These are phyloP conservation scores for Lachancea waltii DNA, from an alignment of 805 yeast genomes.

Conservation along the genomic window DNA sequence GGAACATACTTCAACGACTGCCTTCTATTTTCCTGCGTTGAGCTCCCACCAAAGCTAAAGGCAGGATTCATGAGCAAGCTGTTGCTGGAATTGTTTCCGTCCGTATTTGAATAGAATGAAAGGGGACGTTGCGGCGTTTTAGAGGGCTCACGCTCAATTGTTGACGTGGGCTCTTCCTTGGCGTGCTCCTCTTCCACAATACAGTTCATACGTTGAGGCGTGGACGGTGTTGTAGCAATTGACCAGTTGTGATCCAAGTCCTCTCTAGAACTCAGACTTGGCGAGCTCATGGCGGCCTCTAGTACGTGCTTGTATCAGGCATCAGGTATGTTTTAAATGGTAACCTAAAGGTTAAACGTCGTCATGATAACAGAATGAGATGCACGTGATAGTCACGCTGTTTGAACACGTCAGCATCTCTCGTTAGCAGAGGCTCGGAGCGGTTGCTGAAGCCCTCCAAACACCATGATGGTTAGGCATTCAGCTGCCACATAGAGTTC, in stretches of 20 bases:
- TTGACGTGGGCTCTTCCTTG: neutral
- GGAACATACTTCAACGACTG: constrained; percentile 30
- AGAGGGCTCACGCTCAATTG: neutral
- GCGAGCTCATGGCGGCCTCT: constrained; percentile 3
- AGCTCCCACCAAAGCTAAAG: constrained; percentile 29
- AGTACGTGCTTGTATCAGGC: neutral
- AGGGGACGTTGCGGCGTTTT: constrained; percentile 10
- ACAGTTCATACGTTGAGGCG: constrained; percentile 11
- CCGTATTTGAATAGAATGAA: constrained; percentile 23
- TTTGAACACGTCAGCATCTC: no score
- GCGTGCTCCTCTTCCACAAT: constrained; percentile 9
- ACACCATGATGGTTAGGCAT: no score
- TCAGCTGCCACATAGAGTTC: no score
- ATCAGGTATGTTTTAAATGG: neutral
- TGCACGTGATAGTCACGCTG: no score
- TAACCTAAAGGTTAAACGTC: neutral
- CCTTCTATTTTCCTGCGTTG: constrained; percentile 10
- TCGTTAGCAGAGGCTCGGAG: no score
- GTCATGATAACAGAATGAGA: no score
- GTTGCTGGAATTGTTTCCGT: constrained; percentile 31
- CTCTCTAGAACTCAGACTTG: neutral
- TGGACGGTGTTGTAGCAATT: constrained; percentile 5
- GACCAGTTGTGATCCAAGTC: constrained; percentile 3
- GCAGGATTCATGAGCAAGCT: constrained; percentile 28
- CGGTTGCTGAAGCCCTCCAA: no score